phyloP scores from a whole-genome alignment of 2,329 filamentous ascomycete genomes.

The Ophiocordyceps australis region DNA sequence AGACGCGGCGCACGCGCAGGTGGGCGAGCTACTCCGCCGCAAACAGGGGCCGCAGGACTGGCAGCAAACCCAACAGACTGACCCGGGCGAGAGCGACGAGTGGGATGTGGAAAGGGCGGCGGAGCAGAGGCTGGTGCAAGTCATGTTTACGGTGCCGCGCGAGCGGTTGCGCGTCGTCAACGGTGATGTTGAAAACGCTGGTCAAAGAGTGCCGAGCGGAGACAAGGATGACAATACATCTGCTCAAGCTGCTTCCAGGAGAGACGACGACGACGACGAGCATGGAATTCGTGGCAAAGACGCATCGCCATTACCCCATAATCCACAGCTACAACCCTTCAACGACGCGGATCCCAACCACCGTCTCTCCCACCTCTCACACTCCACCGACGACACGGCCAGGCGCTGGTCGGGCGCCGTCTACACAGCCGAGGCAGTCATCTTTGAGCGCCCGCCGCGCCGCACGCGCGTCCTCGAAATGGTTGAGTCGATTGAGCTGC shows the following conservation, averaged over 20 bases:
- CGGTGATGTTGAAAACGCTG: slow-evolving; percentile 37
- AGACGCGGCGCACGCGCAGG: slow-evolving; percentile 21
- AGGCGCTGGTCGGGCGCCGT: slow-evolving; percentile 14
- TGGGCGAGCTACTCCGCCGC: slow-evolving; percentile 28
- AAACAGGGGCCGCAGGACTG: slow-evolving; percentile 38
- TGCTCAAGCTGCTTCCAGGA: too few species aligned
- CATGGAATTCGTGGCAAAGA: too few species aligned
- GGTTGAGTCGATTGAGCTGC: slow-evolving; percentile 38
- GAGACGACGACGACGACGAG: too few species aligned
- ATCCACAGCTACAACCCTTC: too few species aligned
- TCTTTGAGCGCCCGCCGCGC: slow-evolving; percentile 19
- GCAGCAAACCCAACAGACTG: slow-evolving; percentile 22
- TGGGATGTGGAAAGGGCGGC: slow-evolving; percentile 64
- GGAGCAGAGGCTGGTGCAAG: slow-evolving; percentile 54
- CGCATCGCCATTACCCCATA: too few species aligned
- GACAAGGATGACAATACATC: too few species aligned
- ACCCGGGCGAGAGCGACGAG: slow-evolving; percentile 32
- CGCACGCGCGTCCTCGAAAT: slow-evolving; percentile 31
- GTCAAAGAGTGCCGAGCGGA: too few species aligned
- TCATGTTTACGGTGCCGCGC: slow-evolving; percentile 88
- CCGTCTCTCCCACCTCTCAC: slow-evolving; percentile 7
- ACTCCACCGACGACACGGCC: slow-evolving; percentile 12
- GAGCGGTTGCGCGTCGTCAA: slow-evolving; percentile 83
- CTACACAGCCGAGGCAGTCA: slow-evolving; percentile 28
- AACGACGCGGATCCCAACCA: too few species aligned